phyloP scores from a whole-genome alignment of 2,329 filamentous ascomycete species.

The Sarocladiaceae sp. region DNA sequence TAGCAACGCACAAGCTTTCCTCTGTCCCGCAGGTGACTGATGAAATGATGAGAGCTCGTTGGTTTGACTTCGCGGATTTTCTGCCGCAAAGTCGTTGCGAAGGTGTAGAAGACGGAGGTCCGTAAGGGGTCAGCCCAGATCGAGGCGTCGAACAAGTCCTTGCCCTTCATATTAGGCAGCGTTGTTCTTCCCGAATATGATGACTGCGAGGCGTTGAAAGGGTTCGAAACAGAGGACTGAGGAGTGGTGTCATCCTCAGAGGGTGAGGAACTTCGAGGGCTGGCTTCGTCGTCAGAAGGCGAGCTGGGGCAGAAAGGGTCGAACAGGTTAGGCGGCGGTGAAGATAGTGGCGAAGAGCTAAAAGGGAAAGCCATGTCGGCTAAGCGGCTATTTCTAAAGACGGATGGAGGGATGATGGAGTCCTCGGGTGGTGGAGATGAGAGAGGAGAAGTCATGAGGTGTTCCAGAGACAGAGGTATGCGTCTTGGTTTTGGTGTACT shows the following conservation, averaged over 20 bases:
- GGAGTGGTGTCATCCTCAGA: slow-evolving; percentile 4
- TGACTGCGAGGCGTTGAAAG: slow-evolving; percentile 31
- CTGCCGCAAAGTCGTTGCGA: slow-evolving; percentile 60
- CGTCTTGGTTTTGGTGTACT: slow-evolving; percentile 13
- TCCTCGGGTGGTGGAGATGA: slow-evolving; percentile 31
- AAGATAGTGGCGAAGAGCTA: slow-evolving; percentile 51
- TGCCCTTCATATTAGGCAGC: slow-evolving; percentile 60
- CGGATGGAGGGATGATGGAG: slow-evolving; percentile 15
- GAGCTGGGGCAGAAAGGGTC: slow-evolving; percentile 39
- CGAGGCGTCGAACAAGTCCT: slow-evolving; percentile 64
- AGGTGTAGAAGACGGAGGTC: slow-evolving; percentile 67
- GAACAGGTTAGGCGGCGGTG: slow-evolving; percentile 46
- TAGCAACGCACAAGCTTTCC: slow-evolving; percentile 66
- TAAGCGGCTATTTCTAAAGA: slow-evolving; percentile 13
- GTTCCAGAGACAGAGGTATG: slow-evolving; percentile 13
- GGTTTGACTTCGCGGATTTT: slow-evolving; percentile 58
- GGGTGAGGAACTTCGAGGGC: slow-evolving; percentile 21
- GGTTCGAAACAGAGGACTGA: slow-evolving; percentile 26
- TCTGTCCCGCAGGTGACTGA: slow-evolving; percentile 58
- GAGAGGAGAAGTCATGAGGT: slow-evolving; percentile 27
- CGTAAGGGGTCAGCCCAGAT: slow-evolving; percentile 63
- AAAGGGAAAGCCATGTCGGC: slow-evolving; percentile 15
- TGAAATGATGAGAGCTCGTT: slow-evolving; percentile 62
- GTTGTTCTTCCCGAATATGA: slow-evolving; percentile 26
- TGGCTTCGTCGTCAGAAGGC: slow-evolving; percentile 29